Base-by-base conservation (phyloP, 306 rosid species). In the Citrullus colocynthis region DNA sequence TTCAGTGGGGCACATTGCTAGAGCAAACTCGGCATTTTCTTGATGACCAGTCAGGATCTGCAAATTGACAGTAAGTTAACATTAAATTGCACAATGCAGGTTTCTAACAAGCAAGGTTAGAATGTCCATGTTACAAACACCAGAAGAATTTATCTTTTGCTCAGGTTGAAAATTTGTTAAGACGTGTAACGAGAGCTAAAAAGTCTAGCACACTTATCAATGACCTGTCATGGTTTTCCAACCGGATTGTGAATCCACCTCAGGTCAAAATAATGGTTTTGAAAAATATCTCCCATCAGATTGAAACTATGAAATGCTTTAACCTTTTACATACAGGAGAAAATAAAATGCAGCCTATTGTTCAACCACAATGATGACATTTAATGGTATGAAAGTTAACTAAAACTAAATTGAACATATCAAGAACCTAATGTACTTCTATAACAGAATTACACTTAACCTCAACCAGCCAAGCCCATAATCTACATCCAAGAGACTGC, bases 11-110 rank as follows among this genome's bases (percentile, higher is more conserved):
- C 99, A 96, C 99, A 96, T 91, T 61, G 99, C 97, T 85, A 96
- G 99, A 74, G 99, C 99, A 81, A 91, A 96, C 82, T 96, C 99
- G 21, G 99, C 99, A 96, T 96, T 96, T 64, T 96, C 99, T 85
- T 93, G 91, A 84, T 96, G 99, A 78, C 99, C 99, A 58, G 99
- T 96, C 83, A 96, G 83, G 80, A 93, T 84, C 99, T 96, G 89
- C 83, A 85, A 52, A 78, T 82, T 11, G 67, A 56, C 30, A 21
- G 39, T 52, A 30, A 64, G 36, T 65, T 57, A 55, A 75, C 67
- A 67, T 6, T 52, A 30, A 36, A 28, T 6, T 74, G 49, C 63
- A 18, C n/a, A 6, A 51, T 32, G 24, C 51, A 30, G 14, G 61
- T 9, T 51, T 73, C 12, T 28, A 73, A 30, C 49, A 54, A 54